Evolutionary conservation across 2,329 filamentous ascomycete species (phyloP).

Genomic region (Teratosphaeria zuluensis): DNA sequence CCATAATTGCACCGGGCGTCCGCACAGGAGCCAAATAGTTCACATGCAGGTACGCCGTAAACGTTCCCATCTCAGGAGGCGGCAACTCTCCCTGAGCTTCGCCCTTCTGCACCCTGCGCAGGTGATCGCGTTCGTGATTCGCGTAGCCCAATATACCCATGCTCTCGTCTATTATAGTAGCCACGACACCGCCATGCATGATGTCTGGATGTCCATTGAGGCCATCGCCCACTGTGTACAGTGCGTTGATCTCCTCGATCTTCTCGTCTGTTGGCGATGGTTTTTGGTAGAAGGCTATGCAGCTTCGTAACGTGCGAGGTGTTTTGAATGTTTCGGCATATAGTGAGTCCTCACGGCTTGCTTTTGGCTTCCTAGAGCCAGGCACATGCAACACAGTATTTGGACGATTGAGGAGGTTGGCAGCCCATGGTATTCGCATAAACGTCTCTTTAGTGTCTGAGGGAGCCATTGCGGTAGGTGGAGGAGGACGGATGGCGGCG

Average conservation of each 20-base stretch:
- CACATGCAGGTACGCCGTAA: conserved; percentile 48
- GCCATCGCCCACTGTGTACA: conserved; percentile 40
- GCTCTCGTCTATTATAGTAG: conserved; percentile 49
- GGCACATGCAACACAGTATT: conserved; percentile 27
- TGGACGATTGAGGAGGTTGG: conserved; percentile 19
- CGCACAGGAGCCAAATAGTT: conserved; percentile 44
- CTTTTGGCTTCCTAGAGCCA: conserved; percentile 31
- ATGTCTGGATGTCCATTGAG: conserved; percentile 46
- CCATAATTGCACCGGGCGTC: conserved; percentile 41
- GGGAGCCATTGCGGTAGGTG: conserved; percentile 1
- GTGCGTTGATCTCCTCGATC: conserved; percentile 28
- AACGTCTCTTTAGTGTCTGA: conserved; percentile 20
- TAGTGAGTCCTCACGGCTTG: conserved; percentile 41
- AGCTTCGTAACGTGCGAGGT: conserved; percentile 38
- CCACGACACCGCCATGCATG: conserved; percentile 50
- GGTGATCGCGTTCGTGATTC: conserved; percentile 27
- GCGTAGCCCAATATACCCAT: conserved; percentile 42
- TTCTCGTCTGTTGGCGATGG: conserved; percentile 21
- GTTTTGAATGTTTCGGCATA: conserved; percentile 46
- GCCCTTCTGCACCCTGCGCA: conserved; percentile 6
- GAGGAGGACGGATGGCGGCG: neutral
- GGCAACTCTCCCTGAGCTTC: conserved; percentile 13
- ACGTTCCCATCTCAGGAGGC: conserved; percentile 20
- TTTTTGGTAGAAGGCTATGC: conserved; percentile 35
- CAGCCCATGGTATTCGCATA: conserved; percentile 24